Conservation (phyloP, 179 eudicot species). For the Amaranthus tricolor region DNA sequence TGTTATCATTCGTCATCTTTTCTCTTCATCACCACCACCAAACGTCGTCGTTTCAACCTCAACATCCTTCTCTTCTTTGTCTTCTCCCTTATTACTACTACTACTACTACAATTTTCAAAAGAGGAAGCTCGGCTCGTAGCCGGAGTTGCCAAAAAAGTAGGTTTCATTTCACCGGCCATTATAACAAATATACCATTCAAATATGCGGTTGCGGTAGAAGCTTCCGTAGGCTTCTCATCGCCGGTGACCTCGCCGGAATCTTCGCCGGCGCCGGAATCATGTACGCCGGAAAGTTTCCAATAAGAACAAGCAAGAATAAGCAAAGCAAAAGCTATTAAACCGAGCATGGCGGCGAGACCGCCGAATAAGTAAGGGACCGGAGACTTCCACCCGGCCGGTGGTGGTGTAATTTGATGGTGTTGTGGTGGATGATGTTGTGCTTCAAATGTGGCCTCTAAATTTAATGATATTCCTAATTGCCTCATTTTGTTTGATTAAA, state of each 20-base stretch:
- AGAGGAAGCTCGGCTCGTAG: conserved; percentile 36
- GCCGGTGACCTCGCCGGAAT: conserved; percentile 11
- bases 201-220: conserved; percentile 1
- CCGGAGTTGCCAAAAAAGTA: conserved; percentile 59
- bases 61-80: conserved; percentile 12
- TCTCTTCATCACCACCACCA: neutral
- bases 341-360: conserved; percentile 57
- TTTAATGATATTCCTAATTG: neutral
- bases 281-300: conserved; percentile 38
- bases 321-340: conserved; percentile 44
- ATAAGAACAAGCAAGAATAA: conserved; percentile 52
- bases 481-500: conserved; percentile 20
- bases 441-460: conserved; percentile 1
- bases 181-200: conserved; percentile 47
- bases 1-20: neutral
- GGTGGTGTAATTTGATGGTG: conserved; percentile 16
- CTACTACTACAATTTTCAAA: conserved; percentile 26
- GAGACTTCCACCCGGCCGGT: conserved; percentile 43
- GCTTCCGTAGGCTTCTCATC: conserved; percentile 8
- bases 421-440: conserved; percentile 4
- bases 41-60: conserved; percentile 8
- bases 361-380: conserved; percentile 60
- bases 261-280: conserved; percentile 17
- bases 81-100: neutral
- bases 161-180: conserved; percentile 67